These are phyloP conservation scores for Russula sp. DNA, from an alignment of 768 basidiomycete genomes.

Conservation along the genomic window DNA sequence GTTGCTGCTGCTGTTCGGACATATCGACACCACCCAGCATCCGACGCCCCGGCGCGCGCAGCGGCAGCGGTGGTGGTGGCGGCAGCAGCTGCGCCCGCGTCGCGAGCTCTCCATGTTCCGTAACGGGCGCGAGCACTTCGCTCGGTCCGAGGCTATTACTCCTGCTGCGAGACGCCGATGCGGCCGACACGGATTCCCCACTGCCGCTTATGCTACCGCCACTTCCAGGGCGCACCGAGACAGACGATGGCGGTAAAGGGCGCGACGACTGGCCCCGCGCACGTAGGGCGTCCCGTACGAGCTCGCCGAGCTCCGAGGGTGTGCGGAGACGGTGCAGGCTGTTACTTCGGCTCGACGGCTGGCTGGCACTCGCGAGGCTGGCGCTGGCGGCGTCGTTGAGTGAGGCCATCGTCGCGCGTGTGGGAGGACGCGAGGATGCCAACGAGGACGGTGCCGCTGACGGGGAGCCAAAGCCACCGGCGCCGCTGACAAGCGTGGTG, in stretches of 20 bases:
- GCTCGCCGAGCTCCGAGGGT: constrained; percentile 18
- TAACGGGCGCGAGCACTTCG: constrained; percentile 19
- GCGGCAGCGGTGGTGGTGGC: background rate
- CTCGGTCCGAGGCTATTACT: constrained; percentile 13
- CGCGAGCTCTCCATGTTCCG: constrained; percentile 15
- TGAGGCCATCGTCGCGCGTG: constrained; percentile 5
- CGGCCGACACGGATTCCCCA: background rate
- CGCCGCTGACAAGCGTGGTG: background rate
- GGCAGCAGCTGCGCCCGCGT: too few species aligned
- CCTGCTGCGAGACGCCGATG: background rate
- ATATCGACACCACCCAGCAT: background rate
- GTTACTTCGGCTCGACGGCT: constrained; percentile 15
- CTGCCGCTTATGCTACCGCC: background rate
- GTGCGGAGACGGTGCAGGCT: constrained; percentile 11
- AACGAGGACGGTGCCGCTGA: constrained; percentile 2
- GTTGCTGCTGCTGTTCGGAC: background rate
- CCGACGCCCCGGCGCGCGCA: background rate
- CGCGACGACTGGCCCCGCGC: constrained; percentile 4
- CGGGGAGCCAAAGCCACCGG: background rate
- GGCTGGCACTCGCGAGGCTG: constrained; percentile 10
- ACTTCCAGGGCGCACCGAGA: background rate
- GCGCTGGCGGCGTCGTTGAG: constrained; percentile 10
- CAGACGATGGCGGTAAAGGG: background rate
- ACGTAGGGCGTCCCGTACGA: constrained; percentile 9
- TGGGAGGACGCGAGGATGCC: constrained; percentile 17